A percentile compares a stretch with the other conserved stretches of the same genome.
phyloP scores from a whole-genome alignment of 192 early-diverging fungal genomes.

The Backusella tarrabulga region DNA sequence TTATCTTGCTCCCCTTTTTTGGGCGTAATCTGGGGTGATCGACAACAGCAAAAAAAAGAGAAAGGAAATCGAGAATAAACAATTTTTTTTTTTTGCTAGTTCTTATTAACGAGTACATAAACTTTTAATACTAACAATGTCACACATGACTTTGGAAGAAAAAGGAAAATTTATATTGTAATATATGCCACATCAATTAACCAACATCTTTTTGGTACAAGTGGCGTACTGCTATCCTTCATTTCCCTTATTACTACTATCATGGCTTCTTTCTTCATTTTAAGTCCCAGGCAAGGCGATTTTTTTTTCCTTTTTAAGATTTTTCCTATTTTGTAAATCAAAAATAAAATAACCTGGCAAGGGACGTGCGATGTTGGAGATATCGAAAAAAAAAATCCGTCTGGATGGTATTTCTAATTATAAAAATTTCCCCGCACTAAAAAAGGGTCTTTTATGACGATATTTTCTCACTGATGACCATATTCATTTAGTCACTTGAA shows the following conservation, averaged over 20 bases:
- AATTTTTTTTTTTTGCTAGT: neutral
- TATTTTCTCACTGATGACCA: neutral
- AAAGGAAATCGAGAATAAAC: neutral
- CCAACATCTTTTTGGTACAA: neutral
- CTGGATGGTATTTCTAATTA: neutral
- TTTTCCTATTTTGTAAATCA: neutral
- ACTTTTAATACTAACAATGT: neutral
- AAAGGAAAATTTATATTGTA: neutral
- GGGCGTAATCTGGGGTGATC: neutral
- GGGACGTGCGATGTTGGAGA: neutral
- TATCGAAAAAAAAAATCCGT: neutral
- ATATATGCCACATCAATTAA: constrained; percentile 7
- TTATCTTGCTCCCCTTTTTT: neutral
- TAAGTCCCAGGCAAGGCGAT: neutral
- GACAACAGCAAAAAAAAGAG: neutral
- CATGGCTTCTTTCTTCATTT: neutral
- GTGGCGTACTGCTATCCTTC: neutral
- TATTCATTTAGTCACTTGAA: neutral
- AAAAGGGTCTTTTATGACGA: neutral
- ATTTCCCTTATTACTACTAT: neutral
- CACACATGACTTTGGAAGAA: neutral
- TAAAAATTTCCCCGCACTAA: neutral
- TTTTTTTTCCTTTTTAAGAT: neutral
- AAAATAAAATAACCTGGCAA: neutral
- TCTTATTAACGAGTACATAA: neutral